These are phyloP conservation scores for Hansenula lynferdii DNA, from an alignment of 1,139 yeast genomes.

Conservation along the genomic window DNA sequence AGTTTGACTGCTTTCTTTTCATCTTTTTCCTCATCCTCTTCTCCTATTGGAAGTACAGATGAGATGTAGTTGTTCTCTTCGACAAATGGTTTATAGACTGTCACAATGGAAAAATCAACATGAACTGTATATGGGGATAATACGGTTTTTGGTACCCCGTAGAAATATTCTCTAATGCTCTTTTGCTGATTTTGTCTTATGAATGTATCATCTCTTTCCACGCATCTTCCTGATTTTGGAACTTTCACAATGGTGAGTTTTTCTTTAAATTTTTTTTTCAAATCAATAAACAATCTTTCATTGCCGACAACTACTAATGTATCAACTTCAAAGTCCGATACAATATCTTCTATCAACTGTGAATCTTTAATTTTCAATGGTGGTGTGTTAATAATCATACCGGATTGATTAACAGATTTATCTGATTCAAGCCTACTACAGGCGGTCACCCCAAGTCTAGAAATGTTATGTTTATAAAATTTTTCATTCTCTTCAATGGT, in stretches of 20 bases:
- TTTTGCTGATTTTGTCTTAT: conserved; percentile 69
- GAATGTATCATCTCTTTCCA: conserved; percentile 68
- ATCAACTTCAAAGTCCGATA: conserved; percentile 58
- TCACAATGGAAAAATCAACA: conserved; percentile 43
- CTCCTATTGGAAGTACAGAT: conserved; percentile 37
- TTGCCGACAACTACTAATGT: conserved; percentile 55
- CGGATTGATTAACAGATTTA: conserved; percentile 45
- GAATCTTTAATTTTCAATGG: conserved; percentile 31
- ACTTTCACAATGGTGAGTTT: conserved; percentile 52
- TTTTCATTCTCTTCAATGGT: conserved; percentile 52
- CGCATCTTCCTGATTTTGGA: conserved; percentile 69
- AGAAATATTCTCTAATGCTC: conserved; percentile 81
- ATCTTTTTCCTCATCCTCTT: conserved; percentile 24
- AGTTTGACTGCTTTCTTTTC: conserved; percentile 10
- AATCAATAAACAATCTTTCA: conserved; percentile 61
- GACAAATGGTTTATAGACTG: conserved; percentile 41
- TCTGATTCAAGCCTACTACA: conserved; percentile 58
- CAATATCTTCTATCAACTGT: conserved; percentile 48
- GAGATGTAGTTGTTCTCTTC: conserved; percentile 21
- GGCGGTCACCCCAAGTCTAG: conserved; percentile 56
- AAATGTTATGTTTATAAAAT: conserved; percentile 51
- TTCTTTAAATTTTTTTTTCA: conserved; percentile 45
- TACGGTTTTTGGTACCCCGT: conserved; percentile 64
- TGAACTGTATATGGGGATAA: conserved; percentile 75
- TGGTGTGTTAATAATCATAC: conserved; percentile 82